Base-by-base conservation (phyloP, 768 basidiomycete genomes). In the Podaxis mareebaensis region DNA sequence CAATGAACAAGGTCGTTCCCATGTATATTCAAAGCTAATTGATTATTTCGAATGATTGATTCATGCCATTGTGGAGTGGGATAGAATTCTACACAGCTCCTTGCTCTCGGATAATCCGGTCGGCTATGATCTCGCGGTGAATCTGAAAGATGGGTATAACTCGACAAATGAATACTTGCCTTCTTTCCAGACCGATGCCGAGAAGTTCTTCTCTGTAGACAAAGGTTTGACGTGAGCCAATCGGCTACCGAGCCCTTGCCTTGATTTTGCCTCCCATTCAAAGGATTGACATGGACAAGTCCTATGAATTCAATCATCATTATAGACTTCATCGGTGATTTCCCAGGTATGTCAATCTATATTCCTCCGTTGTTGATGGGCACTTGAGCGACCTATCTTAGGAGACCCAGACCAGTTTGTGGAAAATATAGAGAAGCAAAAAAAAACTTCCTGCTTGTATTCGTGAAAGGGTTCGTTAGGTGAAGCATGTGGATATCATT, bases 1-100 rank as follows among this genome's bases (percentile, higher is more conserved):
- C 54, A 39, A 55, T 55, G 54, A 17, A 15, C 36, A 22, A n/a
- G 11, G 15, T 38, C 22, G 28, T n/a, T 52, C 58, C 48, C 48
- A 60, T 49, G 28, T n/a, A 38, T 22, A 52, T 52, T 39, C 26
- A 15, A 60, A 13, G n/a, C 7, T 36, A 26, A 60, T 52, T 52
- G 49, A 52, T 48, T 33, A 33, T 15, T 20, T 39, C 6, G 24
- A 51, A 51, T 17, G n/a, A 46, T 48, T 39, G 44, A 59, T 48
- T 15, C 58, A 59, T 20, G 58, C 20, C 20, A 28, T 52, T 51
- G 58, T 60, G 58, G 58, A 60, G 58, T 60, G 58, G 58, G 58
- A 60, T 26, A 30, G 30, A 22, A 52, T 22, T 22, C 4, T 36
- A 36, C 22, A 51, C n/a, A 60, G 58, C 48, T 60, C 26, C 20